Base-by-base conservation (phyloP, 2,329 filamentous ascomycete genomes). In the Rhytidhysteron rufulum region DNA sequence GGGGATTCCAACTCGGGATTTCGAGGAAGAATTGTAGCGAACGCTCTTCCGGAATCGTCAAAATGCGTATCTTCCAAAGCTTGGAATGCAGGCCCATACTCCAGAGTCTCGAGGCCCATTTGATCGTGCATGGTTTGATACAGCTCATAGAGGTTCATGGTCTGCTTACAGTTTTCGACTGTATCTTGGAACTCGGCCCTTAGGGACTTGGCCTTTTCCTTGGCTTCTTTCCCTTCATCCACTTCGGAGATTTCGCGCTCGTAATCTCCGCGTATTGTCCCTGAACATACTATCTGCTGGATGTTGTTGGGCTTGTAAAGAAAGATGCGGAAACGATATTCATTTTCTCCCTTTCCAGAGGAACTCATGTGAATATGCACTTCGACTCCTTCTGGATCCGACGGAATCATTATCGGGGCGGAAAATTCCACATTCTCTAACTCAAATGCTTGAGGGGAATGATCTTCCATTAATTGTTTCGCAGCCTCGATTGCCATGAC, bases 401-500 rank as follows among this genome's bases (percentile, higher is more conserved):
- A 25, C 15, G 43, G 44, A 15, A 47, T 38, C 2, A 39, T 30
- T 5, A 50, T 41, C 13, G 47, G 43, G 3, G 45, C 40, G 5
- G 37, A 29, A 16, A 38, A 31, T 3, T 36, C 22, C 13, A 42
- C 37, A 25, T 49, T 41, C 11, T 39, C 22, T 5, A 51, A 25
- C n/a, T 38, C 37, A 29, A 47, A 49, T 7, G 39, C 48, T 6
- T 45, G 41, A 2, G 37, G 40, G 5, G 30, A 25, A 11, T 31
- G 18, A 4, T 29, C 18, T 7, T 37, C 10, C 8, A 41, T 25
- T 7, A 48, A 30, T 34, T 63, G 53, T 3, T 39, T 37, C 8
- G 44, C 49, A 8, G 58, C 65, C 49, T 67, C 62, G 4, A 66
- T 34, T 2, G 53, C 59, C 50, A 63, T 61, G 4, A 49, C 44